Evolutionary conservation across 2,329 filamentous ascomycete genomes (phyloP), one percentile per base, ranked within the genome.

Genomic region (Tolypocladium cylindrosporum): DNA sequence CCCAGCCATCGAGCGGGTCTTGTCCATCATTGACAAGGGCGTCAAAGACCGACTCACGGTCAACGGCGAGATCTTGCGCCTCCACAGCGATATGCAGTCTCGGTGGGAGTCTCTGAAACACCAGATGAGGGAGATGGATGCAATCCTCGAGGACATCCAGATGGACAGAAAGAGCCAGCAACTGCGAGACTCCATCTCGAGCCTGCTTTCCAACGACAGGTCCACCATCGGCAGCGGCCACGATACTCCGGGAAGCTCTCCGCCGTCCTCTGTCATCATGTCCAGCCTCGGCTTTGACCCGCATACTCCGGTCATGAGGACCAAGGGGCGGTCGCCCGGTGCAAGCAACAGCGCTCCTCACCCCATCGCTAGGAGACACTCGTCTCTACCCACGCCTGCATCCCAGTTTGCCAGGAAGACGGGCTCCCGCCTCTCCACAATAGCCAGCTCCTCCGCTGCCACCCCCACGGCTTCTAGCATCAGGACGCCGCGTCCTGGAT

Each of bases 11-110:
- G 90, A 94, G 69, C 84, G 92, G 48, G 91, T 99, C 9, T 75
- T 97, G 21, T 86, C 88, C 43, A 95, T 97, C 68, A 97, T 97
- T 55, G 91, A 97, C 65, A 93, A 91, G 69, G 94, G 94, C n/a
- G 88, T 97, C 67, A 89, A 90, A 69, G 91, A 97, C 68, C 85
- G 94, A n/a, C 78, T 97, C 55, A 97, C 94, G 0, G 91, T 97
- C 57, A 97, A 99, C 68, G 94, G 94, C 51, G 94, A 97, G 73
- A 94, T 97, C 61, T 74, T 97, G 36, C 85, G 91, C 51, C 78
- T 97, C 39, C 88, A 96, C 66, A 83, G 85, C 8, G 92, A 97
- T 66, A 88, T 97, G 76, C 87, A 91, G 67, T 79, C 84, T n/a
- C 87, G 88, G 65, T 95, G 92, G 84, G 83, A 87, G 62, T 81